phyloP scores from a whole-genome alignment of 192 early-diverging fungal genomes.

The Coemansia sp. region DNA sequence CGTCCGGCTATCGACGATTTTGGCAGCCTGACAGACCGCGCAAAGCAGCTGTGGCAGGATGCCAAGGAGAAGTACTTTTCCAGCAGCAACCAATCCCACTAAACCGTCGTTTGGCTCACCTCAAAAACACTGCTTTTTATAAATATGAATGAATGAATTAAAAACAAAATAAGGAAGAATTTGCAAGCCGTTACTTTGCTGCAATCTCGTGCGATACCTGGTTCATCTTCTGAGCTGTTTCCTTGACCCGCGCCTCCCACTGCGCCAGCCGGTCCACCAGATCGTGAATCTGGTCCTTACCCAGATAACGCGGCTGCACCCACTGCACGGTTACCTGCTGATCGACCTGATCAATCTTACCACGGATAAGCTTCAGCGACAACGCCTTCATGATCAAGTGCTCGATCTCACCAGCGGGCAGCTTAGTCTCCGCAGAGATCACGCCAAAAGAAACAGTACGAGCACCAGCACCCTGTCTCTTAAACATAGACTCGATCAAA shows the following conservation, averaged over 20 bases:
- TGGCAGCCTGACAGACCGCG: constrained; percentile 62
- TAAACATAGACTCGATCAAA: constrained; percentile 92
- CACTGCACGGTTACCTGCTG: constrained; percentile 85
- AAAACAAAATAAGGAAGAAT: background rate
- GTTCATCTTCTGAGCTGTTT: constrained; percentile 47
- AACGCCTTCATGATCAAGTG: constrained; percentile 98
- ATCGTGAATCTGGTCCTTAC: constrained; percentile 81
- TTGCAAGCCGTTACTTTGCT: constrained; percentile 3
- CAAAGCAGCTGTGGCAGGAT: constrained; percentile 60
- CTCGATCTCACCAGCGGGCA: constrained; percentile 71
- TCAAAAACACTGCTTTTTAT: too few relatives aligned
- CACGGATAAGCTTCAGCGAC: constrained; percentile 86
- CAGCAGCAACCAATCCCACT: too few relatives aligned
- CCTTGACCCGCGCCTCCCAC: constrained; percentile 83
- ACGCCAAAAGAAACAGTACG: constrained; percentile 75
- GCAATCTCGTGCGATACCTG: constrained; percentile 48
- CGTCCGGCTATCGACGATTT: constrained; percentile 86
- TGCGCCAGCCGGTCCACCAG: constrained; percentile 79
- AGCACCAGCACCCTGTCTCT: constrained; percentile 64
- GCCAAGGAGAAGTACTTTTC: constrained; percentile 41
- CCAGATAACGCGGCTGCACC: constrained; percentile 97
- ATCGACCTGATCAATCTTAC: constrained; percentile 95
- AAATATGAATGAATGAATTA: background rate
- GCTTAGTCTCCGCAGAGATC: constrained; percentile 78
- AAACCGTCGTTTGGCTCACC: too few relatives aligned